Evolutionary conservation across 345 rosid genomes (phyloP), one percentile per base, ranked within the genome.

Genomic region (Gossypium bickii): DNA sequence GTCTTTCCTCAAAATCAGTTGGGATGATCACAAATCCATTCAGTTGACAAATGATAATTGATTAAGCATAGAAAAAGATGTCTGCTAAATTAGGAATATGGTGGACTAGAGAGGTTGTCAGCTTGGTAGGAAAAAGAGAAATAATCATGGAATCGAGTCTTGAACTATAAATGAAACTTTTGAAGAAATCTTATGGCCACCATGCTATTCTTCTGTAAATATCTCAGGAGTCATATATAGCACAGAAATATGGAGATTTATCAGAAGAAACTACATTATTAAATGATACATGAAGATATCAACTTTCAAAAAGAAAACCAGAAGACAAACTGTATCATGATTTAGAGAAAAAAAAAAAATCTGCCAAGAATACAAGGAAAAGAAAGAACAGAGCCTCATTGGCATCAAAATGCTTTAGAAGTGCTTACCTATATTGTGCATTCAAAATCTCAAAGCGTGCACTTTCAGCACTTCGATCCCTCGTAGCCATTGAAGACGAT

Each of bases 381-480:
- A 25, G 11, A 67, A 53, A 67, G 72, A 44, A 52, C 7, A 59
- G 61, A 43, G 52, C 20, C 51, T 17, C 55, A 48, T 34, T 2
- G 10, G 16, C 9, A 64, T 24, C 66, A 59, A 18, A 22, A 61
- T 20, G 20, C 10, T 72, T 24, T 15, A 58, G 20, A 65, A 69
- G 62, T 67, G 13, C 64, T 70, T 89, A 89, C 99, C 99, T 91
- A 77, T 89, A 81, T 27, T 93, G 85, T 47, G 91, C 86, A 85
- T 73, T 86, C 88, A 95, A 84, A 79, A 95, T 71, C 84, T 95
- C 99, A 64, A 95, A 95, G 11, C 93, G 92, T 55, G 98, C 99
- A 83, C 90, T 89, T 86, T 95, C 99, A 80, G 97, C 84, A 82
- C 97, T 87, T 79, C 99, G 89, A 73, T 93, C 97, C 43, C 98